These are phyloP conservation scores for Leccinum pachyderme DNA, from an alignment of 1,284 basidiomycete species.

Conservation along the genomic window DNA sequence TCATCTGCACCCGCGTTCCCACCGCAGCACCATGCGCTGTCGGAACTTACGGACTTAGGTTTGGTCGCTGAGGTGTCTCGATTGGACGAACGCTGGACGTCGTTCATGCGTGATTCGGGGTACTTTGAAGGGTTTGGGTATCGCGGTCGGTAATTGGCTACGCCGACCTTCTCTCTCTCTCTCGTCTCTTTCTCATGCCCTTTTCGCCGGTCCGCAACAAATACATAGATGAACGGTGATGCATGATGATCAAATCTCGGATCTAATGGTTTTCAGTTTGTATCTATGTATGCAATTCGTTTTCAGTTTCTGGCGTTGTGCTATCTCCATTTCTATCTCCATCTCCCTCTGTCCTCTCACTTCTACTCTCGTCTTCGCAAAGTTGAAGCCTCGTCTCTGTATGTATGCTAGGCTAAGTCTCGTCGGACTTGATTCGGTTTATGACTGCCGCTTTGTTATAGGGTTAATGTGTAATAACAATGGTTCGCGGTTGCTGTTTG, in stretches of 20 bases:
- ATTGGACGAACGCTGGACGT: conserved; percentile 56
- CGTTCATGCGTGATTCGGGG: conserved; percentile 57
- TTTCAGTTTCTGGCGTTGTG: not conserved
- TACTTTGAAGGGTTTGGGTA: conserved; percentile 36
- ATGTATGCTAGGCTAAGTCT: not conserved
- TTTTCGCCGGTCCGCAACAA: not conserved
- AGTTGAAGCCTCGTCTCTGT: not conserved
- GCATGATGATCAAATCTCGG: not conserved
- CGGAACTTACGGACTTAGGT: conserved; percentile 50
- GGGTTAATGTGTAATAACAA: not conserved
- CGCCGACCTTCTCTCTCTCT: not conserved
- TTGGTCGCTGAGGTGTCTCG: conserved; percentile 52
- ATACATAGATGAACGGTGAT: not conserved
- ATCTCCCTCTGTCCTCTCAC: not conserved
- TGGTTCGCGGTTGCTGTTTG: not conserved
- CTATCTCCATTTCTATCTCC: not conserved
- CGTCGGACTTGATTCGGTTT: not conserved
- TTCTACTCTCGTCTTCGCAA: not conserved
- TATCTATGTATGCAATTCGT: not conserved
- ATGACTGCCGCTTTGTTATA: not conserved
- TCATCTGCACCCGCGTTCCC: conserved; percentile 3
- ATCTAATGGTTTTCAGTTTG: not conserved
- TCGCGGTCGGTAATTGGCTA: conserved; percentile 20
- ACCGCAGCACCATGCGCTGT: conserved; percentile 20
- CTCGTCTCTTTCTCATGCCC: not conserved